Evolutionary conservation across 2,329 filamentous ascomycete genomes (phyloP).

Genomic region (Coniochaeta ligniaria): DNA sequence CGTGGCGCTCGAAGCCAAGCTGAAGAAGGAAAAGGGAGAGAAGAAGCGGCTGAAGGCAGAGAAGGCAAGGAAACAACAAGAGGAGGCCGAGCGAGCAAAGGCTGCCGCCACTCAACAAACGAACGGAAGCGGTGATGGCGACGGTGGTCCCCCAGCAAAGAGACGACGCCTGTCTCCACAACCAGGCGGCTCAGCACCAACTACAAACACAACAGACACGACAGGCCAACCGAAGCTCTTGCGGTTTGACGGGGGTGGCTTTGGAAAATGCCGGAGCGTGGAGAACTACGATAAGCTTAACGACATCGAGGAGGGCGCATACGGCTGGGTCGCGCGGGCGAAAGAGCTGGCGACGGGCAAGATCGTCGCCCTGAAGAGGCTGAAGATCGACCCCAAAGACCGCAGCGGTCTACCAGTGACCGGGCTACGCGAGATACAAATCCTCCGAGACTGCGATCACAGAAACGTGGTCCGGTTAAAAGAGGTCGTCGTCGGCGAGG

Average conservation of each 20-base stretch:
- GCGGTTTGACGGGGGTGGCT: conserved; percentile 61
- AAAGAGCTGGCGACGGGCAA: conserved; percentile 65
- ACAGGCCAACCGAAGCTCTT: conserved; percentile 44
- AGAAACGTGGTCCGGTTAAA: conserved; percentile 73
- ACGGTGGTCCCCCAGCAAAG: conserved; percentile 46
- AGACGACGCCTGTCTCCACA: conserved; percentile 53
- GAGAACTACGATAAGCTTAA: conserved; percentile 90
- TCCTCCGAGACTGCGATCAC: conserved; percentile 73
- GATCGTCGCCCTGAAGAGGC: conserved; percentile 85
- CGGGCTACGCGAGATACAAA: conserved; percentile 88
- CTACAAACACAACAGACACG: conserved; percentile 4
- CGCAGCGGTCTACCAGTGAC: conserved; percentile 77
- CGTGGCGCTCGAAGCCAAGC: conserved; percentile 61
- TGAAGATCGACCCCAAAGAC: conserved; percentile 81
- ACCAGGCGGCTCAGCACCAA: conserved; percentile 15
- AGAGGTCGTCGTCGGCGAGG: conserved; percentile 76
- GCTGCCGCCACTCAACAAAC: conserved; percentile 16
- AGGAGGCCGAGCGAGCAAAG: conserved; percentile 24
- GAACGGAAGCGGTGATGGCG: conserved; percentile 19
- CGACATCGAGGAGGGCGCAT: conserved; percentile 95
- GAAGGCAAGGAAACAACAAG: conserved; percentile 60
- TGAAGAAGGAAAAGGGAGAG: conserved; percentile 78
- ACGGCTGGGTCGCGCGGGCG: conserved; percentile 88
- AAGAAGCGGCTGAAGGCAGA: conserved; percentile 80
- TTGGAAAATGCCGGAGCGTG: conserved; percentile 67